Base-by-base conservation (phyloP, 2,329 filamentous ascomycete genomes). In the Ceratocystis destructans region DNA sequence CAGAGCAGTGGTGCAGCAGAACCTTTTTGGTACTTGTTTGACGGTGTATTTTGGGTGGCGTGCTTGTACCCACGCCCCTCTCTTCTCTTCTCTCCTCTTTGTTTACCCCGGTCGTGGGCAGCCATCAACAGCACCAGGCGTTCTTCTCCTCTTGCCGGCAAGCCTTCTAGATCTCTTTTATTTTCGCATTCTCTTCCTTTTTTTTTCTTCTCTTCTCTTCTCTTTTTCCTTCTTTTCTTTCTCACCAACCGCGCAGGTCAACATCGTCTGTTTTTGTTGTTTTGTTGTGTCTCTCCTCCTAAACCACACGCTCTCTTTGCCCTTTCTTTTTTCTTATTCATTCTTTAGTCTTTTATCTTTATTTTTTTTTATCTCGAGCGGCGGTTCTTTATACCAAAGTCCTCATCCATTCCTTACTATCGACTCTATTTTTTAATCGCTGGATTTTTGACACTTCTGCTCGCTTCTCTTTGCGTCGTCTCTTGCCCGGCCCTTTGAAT, bases 161-260 rank as follows among this genome's bases (percentile, higher is more conserved):
- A 41, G 37, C 37, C 37, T 64, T 62, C 46, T 45, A 59, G 55
- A 48, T 41, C 28, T 66, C 20, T 53, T 41, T 61, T 25, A 48
- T 31, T 46, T 61, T 41, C 10, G 37, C 41, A 41, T n/a, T 61
- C 48, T 45, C 31, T n/a, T 46, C 55, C 33, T 10, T 48, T 62
- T 37, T 25, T 57, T 66, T 57, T 33, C 17, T 20, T 20, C 0
- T 37, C 20, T 64, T 31, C 17, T 62, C 61, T 44, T 67, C 46
- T 25, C 22, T 31, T 61, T 66, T 22, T 31, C 25, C 57, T 66
- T 48, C 57, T 66, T 46, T 46, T 66, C 22, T 8, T 62, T 22
- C 12, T 44, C 45, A 64, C 53, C 62, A 67, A 61, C 62, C 50
- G 55, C 33, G 41, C 53, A 61, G 62, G 66, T 67, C 66, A 45